Conservation (phyloP, 2,329 filamentous ascomycete species). For the Aspergillus uvarum region DNA sequence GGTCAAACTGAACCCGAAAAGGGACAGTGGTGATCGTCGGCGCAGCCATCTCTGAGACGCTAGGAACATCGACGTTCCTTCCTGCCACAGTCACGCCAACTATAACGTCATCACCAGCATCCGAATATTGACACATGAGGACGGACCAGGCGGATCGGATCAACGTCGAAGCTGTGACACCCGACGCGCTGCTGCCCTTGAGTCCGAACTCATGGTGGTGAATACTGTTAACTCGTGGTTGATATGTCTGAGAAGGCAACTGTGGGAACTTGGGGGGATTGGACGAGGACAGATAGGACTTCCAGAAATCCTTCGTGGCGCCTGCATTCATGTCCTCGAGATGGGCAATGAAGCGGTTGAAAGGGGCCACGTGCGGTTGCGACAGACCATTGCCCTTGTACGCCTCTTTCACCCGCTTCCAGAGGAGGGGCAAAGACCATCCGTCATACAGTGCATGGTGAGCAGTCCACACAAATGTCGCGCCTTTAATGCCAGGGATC, state of each 20-base stretch:
- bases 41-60: slow-evolving; percentile 37
- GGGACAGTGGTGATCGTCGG: slow-evolving; percentile 15
- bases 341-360: slow-evolving; percentile 2
- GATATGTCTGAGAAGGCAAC: not conserved
- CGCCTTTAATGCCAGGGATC: not conserved
- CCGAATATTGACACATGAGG: slow-evolving; percentile 34
- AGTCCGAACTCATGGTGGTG: slow-evolving; percentile 5
- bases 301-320: not conserved
- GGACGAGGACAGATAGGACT: not conserved
- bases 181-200: slow-evolving; percentile 10
- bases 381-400: not conserved
- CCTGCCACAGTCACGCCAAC: slow-evolving; percentile 45
- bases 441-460: slow-evolving; percentile 46
- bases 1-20: slow-evolving; percentile 16
- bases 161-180: slow-evolving; percentile 28
- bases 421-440: slow-evolving; percentile 36
- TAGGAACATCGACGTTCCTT: slow-evolving; percentile 37
- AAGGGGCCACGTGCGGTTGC: not conserved
- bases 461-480: slow-evolving; percentile 23
- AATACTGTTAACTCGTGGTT: not conserved
- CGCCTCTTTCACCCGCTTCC: slow-evolving; percentile 26
- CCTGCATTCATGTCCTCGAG: not conserved
- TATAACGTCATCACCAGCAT: slow-evolving; percentile 36
- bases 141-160: slow-evolving; percentile 42
- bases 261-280: not conserved